These are phyloP conservation scores for Magnolia sinica DNA, from an alignment of 164 flowering plant species.

Conservation along the genomic window DNA sequence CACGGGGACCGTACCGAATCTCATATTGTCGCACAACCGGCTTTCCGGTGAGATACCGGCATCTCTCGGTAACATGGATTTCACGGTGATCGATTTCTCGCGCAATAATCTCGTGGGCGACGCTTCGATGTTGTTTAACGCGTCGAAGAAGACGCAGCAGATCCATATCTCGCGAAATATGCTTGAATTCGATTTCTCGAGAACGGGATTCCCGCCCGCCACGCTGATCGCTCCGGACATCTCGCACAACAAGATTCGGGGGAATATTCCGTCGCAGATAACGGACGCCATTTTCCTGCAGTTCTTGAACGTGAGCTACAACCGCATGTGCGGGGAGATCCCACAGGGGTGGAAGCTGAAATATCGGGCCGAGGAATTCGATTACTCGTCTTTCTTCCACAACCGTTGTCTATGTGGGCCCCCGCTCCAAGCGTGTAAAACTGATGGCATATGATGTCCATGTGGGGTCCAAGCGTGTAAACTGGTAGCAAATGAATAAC, in stretches of 20 bases:
- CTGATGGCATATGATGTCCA: too few species aligned
- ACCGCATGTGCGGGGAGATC: conserved; percentile 28
- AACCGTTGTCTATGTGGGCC: conserved; percentile 30
- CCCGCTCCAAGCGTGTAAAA: conserved; percentile 13
- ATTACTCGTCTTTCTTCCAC: conserved; percentile 14
- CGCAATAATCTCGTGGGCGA: conserved; percentile 43
- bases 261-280: conserved; percentile 35
- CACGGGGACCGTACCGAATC: conserved; percentile 12
- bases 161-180: conserved; percentile 48
- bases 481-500: too few species aligned
- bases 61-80: conserved; percentile 34
- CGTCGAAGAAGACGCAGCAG: conserved; percentile 20
- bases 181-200: conserved; percentile 55
- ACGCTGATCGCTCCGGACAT: conserved; percentile 36
- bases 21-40: conserved; percentile 57
- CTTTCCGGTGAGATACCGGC: conserved; percentile 57
- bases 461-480: too few species aligned
- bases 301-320: conserved; percentile 34
- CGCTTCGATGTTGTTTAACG: conserved; percentile 42
- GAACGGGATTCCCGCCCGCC: conserved; percentile 25
- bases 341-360: neutral
- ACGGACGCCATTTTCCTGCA: conserved; percentile 14
- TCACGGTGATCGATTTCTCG: conserved; percentile 38
- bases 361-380: neutral
- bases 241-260: conserved; percentile 47